Percentiles rank a stretch among this genome's conserved stretches.
Conservation (phyloP, 2,329 filamentous ascomycete species). For the Monosporascus sp. region DNA sequence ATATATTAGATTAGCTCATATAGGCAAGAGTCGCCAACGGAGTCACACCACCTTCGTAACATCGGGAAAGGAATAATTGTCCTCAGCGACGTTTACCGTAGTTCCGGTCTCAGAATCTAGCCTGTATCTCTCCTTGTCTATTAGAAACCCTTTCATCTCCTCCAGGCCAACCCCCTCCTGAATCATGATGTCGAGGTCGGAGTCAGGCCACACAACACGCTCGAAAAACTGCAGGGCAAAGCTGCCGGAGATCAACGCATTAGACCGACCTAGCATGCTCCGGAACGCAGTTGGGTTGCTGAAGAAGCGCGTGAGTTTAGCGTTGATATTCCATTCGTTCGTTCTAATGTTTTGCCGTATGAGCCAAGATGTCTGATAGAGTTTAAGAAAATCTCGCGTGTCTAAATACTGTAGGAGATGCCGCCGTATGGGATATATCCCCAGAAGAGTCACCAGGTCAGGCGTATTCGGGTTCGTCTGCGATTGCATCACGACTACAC, state of each 20-base stretch:
- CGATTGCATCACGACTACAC: too few species aligned
- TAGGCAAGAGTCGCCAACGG: not conserved
- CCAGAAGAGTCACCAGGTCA: not conserved
- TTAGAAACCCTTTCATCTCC: not conserved
- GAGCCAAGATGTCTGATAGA: conserved; percentile 2
- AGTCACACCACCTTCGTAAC: not conserved
- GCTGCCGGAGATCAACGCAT: conserved; percentile 6
- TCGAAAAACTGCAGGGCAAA: conserved; percentile 9
- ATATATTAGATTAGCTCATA: not conserved
- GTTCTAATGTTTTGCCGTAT: conserved; percentile 4
- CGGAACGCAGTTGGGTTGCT: conserved; percentile 3
- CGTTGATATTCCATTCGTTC: conserved; percentile 5
- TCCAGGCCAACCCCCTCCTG: conserved; percentile 1
- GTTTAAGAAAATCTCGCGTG: conserved; percentile 1
- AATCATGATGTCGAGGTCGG: conserved; percentile 6
- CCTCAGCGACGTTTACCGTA: not conserved
- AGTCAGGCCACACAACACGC: conserved; percentile 4
- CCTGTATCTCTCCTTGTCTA: conserved; percentile 4
- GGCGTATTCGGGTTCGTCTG: too few species aligned
- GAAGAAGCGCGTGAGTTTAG: conserved; percentile 4
- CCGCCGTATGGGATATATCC: conserved; percentile 1
- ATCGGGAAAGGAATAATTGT: not conserved
- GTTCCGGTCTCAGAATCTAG: not conserved
- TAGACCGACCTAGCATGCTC: conserved; percentile 2
- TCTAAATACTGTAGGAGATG: conserved; percentile 2